Conservation (phyloP, 495 filamentous ascomycete species). For the Hypoxylon trugodes region DNA sequence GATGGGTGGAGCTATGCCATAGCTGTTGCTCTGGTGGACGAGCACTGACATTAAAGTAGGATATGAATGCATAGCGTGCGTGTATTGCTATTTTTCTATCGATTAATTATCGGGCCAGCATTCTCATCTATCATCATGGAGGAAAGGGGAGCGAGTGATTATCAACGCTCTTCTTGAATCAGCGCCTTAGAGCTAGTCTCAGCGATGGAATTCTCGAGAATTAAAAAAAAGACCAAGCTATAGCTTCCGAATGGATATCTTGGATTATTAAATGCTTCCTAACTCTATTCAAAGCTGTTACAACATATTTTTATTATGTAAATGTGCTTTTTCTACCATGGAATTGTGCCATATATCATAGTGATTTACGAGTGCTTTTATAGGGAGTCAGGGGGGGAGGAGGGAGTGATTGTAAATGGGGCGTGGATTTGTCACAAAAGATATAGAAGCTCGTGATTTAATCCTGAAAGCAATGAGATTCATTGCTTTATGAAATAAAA, state of each 20-base stretch:
- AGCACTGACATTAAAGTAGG: slow-evolving; percentile 8
- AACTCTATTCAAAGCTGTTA: slow-evolving; percentile 33
- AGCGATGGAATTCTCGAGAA: not conserved
- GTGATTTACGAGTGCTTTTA: slow-evolving; percentile 4
- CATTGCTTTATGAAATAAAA: not conserved
- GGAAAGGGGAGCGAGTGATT: not conserved
- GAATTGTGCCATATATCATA: not conserved
- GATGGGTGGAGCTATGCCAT: slow-evolving; percentile 3
- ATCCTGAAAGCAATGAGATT: not conserved
- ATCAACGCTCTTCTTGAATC: slow-evolving; percentile 1
- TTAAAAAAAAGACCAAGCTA: not conserved
- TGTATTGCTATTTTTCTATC: slow-evolving; percentile 28
- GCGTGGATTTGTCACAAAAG: not conserved
- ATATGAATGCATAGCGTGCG: slow-evolving; percentile 39
- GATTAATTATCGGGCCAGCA: slow-evolving; percentile 4
- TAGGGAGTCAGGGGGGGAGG: not conserved
- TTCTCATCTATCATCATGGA: not conserved
- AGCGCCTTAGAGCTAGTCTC: not conserved
- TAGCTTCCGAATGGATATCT: slow-evolving; percentile 9
- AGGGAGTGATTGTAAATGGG: not conserved
- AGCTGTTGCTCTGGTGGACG: not conserved
- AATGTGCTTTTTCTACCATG: not conserved
- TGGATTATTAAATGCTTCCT: slow-evolving; percentile 15
- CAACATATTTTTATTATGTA: slow-evolving; percentile 2
- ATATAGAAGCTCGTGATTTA: not conserved